A percentile compares a stretch with the other conserved stretches of the same genome.
phyloP scores from a whole-genome alignment of 495 filamentous ascomycete genomes.

The Penicillium roqueforti region DNA sequence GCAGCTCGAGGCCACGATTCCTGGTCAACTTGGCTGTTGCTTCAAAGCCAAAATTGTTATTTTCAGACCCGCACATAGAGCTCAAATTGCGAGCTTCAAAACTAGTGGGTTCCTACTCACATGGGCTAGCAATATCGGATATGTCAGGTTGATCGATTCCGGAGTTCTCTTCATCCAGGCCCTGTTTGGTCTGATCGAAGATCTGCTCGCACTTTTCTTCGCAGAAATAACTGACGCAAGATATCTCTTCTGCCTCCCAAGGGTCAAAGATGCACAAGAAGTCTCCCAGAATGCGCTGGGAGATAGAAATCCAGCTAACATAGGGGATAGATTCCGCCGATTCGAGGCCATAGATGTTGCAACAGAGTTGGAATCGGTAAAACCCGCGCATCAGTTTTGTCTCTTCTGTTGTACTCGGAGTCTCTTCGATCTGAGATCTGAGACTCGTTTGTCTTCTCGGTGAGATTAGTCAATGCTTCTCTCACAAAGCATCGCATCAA shows the following conservation, averaged over 20 bases:
- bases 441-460: neutral
- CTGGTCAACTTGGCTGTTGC: neutral
- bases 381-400: constrained; percentile 16
- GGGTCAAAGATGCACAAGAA: constrained; percentile 8
- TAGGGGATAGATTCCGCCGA: neutral
- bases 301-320: neutral
- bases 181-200: constrained; percentile 4
- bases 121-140: neutral
- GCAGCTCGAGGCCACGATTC: constrained; percentile 12
- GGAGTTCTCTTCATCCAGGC: constrained; percentile 1
- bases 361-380: constrained; percentile 28
- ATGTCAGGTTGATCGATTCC: no score
- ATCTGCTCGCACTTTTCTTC: constrained; percentile 5
- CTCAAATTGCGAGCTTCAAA: neutral
- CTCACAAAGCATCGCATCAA: constrained; percentile 8
- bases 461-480: constrained; percentile 9
- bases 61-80: no score
- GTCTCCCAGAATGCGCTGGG: neutral
- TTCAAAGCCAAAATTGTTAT: neutral
- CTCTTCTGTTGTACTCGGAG: constrained; percentile 19
- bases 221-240: constrained; percentile 4
- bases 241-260: constrained; percentile 16
- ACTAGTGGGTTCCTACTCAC: neutral
- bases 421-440: neutral
- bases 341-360: constrained; percentile 24